Evolutionary conservation across 192 early-diverging fungal species (phyloP).

Genomic region (Dispira simplex): DNA sequence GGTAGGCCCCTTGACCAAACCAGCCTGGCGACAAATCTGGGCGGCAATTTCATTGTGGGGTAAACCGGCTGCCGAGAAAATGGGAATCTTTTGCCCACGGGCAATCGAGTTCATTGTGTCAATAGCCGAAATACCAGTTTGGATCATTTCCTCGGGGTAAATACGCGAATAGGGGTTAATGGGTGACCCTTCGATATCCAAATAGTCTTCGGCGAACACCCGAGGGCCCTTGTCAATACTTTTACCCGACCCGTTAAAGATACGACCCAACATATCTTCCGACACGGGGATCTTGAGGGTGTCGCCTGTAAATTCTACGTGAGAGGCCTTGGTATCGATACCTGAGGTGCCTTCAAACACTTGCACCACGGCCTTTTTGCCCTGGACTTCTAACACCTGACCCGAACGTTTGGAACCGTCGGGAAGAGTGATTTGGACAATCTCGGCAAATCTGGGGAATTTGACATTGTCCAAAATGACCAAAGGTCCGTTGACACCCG

Average conservation of each 20-base stretch:
- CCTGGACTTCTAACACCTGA: slow-evolving; percentile 94
- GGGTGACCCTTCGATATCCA: slow-evolving; percentile 84
- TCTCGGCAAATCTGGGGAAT: slow-evolving; percentile 95
- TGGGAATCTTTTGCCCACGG: slow-evolving; percentile 99
- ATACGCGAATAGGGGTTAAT: slow-evolving; percentile 99
- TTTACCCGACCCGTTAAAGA: slow-evolving; percentile 99
- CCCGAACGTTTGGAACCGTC: slow-evolving; percentile 91
- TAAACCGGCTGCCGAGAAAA: slow-evolving; percentile 96
- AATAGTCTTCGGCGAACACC: slow-evolving; percentile 97
- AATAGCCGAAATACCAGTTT: slow-evolving; percentile 97
- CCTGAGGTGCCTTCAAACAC: slow-evolving; percentile 97
- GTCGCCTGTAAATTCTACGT: slow-evolving; percentile 91
- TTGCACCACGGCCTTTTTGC: slow-evolving; percentile 91
- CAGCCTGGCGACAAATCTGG: slow-evolving; percentile 98
- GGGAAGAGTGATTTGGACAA: slow-evolving; percentile 91
- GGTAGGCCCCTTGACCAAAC: slow-evolving; percentile 76
- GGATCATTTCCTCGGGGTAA: slow-evolving; percentile 99
- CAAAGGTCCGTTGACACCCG: slow-evolving; percentile 95
- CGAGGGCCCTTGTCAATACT: slow-evolving; percentile 98
- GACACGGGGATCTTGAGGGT: slow-evolving; percentile 94
- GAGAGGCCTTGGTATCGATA: slow-evolving; percentile 90
- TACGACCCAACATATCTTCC: slow-evolving; percentile 97
- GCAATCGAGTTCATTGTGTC: slow-evolving; percentile 99
- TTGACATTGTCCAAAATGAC: slow-evolving; percentile 99
- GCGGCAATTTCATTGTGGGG: slow-evolving; percentile 99